Evolutionary conservation across 202 grass and related monocot genomes (phyloP), one percentile per base, ranked within the genome.

Genomic region (Alloteropsis angusta): DNA sequence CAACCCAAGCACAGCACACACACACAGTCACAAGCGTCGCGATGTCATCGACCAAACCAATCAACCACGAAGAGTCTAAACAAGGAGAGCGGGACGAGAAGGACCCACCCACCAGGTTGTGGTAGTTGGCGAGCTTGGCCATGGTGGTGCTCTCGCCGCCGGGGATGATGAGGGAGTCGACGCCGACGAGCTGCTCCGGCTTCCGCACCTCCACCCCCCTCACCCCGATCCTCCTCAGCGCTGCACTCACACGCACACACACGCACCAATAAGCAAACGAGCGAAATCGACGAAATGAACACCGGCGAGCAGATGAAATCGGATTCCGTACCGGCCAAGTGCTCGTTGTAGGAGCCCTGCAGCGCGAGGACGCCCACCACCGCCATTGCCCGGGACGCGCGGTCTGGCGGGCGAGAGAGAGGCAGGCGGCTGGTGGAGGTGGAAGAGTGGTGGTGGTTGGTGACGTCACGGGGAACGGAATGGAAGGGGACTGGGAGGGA

Each of bases 81-180:
- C 16, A 77, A 53, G 0, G 10, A 53, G 39, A 39, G 12, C 7
- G 42, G n/a, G 41, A 50, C 1, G 14, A 35, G 21, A n/a, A 36
- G 21, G 62, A 43, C 34, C 61, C 13, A 52, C 74, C 52, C 66
- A 98, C 95, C 58, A 98, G 78, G 72, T 98, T 93, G 83, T 95
- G 92, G 84, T 82, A 92, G 68, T 89, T 68, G 22, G 92, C 95
- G 54, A 98, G 87, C 78, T 98, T 94, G 71, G 95, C 92, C 95
- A 98, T 98, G 85, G 95, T 93, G 78, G 95, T 98, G 89, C 95
- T 98, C 89, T 98, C 92, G 74, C 95, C 92, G 59, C 95, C 95
- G 43, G 95, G 95, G 54, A 98, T 95, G 84, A 98, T 98, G 85
- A 98, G 87, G 15, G 89, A 91, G 53, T 94, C 87, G 35, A 98